Evolutionary conservation across 164 flowering plant genomes (phyloP).

Genomic region (Magnolia changhungtana): DNA sequence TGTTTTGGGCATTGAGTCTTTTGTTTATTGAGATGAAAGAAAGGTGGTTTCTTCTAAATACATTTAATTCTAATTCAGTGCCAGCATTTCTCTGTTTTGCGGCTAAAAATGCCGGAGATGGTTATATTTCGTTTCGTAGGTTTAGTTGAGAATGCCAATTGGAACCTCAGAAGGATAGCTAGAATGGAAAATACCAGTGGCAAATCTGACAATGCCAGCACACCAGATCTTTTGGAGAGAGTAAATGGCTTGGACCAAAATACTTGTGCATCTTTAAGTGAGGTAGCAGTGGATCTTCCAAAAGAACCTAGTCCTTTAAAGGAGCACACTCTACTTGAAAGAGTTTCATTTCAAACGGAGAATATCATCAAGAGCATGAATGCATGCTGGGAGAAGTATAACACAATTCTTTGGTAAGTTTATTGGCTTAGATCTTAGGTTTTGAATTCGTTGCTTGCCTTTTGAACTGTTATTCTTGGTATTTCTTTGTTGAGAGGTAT

Average conservation of each 20-base stretch:
- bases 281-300: constrained; percentile 14
- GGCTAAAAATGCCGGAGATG: constrained; percentile 4
- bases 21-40: background rate
- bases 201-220: constrained; percentile 12
- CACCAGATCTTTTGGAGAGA: constrained; percentile 19
- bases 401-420: constrained; percentile 78
- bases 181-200: constrained; percentile 25
- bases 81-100: background rate
- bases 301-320: constrained; percentile 8
- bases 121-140: constrained; percentile 26
- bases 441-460: background rate
- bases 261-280: constrained; percentile 11
- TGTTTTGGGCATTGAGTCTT: background rate
- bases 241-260: constrained; percentile 14
- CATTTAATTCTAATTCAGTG: background rate
- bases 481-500: background rate
- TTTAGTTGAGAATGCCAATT: constrained; percentile 60
- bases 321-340: constrained; percentile 31
- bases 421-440: background rate
- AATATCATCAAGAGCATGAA: constrained; percentile 53
- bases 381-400: constrained; percentile 35
- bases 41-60: background rate
- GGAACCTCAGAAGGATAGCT: constrained; percentile 51
- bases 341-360: constrained; percentile 64
- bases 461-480: no score